These are phyloP conservation scores for Knufia fluminis DNA, from an alignment of 2,329 filamentous ascomycete genomes.

Conservation along the genomic window DNA sequence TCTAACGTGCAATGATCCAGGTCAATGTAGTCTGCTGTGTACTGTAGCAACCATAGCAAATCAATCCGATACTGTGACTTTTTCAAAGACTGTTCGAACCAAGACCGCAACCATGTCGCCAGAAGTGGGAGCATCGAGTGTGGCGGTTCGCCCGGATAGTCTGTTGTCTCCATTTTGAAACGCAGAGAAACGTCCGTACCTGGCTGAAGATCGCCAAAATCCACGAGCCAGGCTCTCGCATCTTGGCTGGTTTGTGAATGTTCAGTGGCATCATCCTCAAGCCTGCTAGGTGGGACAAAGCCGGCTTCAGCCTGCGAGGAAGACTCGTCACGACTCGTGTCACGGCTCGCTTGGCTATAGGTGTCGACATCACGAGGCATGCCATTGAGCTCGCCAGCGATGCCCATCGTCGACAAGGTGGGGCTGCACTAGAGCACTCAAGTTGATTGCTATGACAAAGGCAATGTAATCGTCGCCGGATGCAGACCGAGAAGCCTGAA, in stretches of 20 bases:
- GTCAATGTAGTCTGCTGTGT: constrained; percentile 16
- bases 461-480: background rate
- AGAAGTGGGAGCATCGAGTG: constrained; percentile 15
- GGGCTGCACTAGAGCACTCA: background rate
- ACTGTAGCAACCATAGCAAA: constrained; percentile 19
- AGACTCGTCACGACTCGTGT: background rate
- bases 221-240: constrained; percentile 12
- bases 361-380: background rate
- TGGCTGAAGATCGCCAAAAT: constrained; percentile 16
- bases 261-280: background rate
- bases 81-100: constrained; percentile 14
- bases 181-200: constrained; percentile 18
- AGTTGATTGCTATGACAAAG: background rate
- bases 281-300: constrained; percentile 1
- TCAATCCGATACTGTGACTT: constrained; percentile 13
- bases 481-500: background rate
- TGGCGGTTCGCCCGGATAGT: constrained; percentile 9
- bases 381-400: background rate
- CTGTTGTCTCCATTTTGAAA: constrained; percentile 11
- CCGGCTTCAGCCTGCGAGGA: background rate
- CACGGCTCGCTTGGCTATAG: background rate
- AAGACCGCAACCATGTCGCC: constrained; percentile 14
- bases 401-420: background rate
- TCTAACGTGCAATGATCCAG: constrained; percentile 14
- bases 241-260: constrained; percentile 1